Evolutionary conservation across 139 green algal species (phyloP).

Genomic region (Chlorella ohadii): DNA sequence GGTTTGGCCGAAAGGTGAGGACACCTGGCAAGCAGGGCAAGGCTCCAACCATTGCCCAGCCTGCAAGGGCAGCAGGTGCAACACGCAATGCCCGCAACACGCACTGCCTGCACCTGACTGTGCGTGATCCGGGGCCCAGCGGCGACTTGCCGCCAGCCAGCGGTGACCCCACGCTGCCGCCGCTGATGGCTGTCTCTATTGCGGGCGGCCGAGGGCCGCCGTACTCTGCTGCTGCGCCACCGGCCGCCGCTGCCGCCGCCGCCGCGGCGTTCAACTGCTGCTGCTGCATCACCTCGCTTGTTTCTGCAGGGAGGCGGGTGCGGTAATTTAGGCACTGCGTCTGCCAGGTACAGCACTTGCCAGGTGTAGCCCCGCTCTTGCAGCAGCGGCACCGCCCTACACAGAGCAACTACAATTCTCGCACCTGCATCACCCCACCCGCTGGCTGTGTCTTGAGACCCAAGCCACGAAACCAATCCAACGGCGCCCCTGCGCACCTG

Average conservation of each 20-base stretch:
- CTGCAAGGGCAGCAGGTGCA: not conserved
- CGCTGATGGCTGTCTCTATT: conserved; percentile 14
- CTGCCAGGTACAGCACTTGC: too few species aligned
- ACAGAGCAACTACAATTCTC: too few species aligned
- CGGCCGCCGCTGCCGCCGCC: not conserved
- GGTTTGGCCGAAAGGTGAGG: too few species aligned
- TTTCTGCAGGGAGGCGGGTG: not conserved
- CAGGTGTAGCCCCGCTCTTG: too few species aligned
- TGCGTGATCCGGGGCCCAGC: not conserved
- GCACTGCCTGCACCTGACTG: too few species aligned
- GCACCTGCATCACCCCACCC: not conserved
- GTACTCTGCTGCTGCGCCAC: conserved; percentile 8
- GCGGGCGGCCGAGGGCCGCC: not conserved
- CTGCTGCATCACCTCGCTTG: conserved; percentile 34
- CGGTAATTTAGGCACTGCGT: not conserved
- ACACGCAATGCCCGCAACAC: not conserved
- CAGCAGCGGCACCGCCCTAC: too few species aligned
- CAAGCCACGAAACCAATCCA: not conserved
- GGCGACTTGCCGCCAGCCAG: conserved; percentile 17
- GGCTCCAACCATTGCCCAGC: too few species aligned
- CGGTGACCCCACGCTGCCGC: not conserved
- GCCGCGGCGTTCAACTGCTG: not conserved
- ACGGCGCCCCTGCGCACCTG: conserved; percentile 3
- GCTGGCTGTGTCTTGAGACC: not conserved
- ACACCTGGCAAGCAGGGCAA: too few species aligned